These are phyloP conservation scores for Claviceps sp. DNA, from an alignment of 2,329 filamentous ascomycete genomes.

Conservation along the genomic window DNA sequence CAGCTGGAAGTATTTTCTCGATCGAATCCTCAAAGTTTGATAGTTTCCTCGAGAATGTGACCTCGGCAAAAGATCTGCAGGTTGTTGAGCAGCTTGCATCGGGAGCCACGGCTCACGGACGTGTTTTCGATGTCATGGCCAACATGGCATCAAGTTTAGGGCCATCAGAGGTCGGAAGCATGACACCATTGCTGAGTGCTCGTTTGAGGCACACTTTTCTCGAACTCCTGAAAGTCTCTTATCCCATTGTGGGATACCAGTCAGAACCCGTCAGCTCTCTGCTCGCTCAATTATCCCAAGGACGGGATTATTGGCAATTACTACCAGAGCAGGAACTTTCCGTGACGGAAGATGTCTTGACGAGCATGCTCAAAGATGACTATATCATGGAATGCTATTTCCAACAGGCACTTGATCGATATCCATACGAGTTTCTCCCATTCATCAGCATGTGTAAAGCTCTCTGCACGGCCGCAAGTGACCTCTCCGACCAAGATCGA, in stretches of 20 bases:
- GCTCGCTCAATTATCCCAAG: slow-evolving; percentile 48
- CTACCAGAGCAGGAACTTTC: slow-evolving; percentile 22
- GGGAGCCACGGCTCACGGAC: slow-evolving; percentile 33
- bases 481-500: slow-evolving; percentile 17
- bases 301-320: slow-evolving; percentile 40
- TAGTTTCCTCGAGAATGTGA: slow-evolving; percentile 38
- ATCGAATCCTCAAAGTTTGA: slow-evolving; percentile 48
- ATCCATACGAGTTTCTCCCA: slow-evolving; percentile 73
- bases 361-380: slow-evolving; percentile 23
- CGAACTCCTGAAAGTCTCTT: slow-evolving; percentile 55
- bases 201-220: slow-evolving; percentile 52
- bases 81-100: slow-evolving; percentile 37
- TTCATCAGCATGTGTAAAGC: slow-evolving; percentile 61
- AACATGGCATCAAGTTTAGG: slow-evolving; percentile 36
- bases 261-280: slow-evolving; percentile 55
- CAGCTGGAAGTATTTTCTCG: slow-evolving; percentile 47
- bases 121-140: slow-evolving; percentile 40
- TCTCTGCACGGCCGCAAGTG: slow-evolving; percentile 31
- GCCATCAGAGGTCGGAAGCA: slow-evolving; percentile 29
- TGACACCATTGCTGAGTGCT: slow-evolving; percentile 43
- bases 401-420: slow-evolving; percentile 58
- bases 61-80: slow-evolving; percentile 37
- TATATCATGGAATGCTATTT: slow-evolving; percentile 46
- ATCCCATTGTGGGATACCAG: slow-evolving; percentile 57
- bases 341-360: slow-evolving; percentile 20